Conservation (phyloP, 129 eudicot species). For the Ambrosia artemisiifolia region DNA sequence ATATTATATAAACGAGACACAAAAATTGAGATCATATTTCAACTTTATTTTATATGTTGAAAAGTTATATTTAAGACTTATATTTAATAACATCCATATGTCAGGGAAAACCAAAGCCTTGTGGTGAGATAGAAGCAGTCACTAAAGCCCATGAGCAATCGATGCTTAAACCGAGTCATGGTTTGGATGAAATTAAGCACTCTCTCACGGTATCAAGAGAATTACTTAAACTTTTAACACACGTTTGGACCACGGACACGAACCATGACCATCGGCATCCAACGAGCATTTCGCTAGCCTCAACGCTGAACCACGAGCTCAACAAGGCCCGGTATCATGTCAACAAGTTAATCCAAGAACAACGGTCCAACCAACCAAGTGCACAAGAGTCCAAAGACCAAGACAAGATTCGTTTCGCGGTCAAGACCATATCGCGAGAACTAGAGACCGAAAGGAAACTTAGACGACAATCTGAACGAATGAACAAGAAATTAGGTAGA, state of each 20-base stretch:
- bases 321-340: conserved; percentile 55
- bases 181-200: conserved; percentile 50
- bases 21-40: no score
- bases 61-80: no score
- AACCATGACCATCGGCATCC: conserved; percentile 35
- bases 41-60: no score
- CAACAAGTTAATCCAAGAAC: conserved; percentile 58
- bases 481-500: conserved; percentile 75
- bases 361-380: conserved; percentile 19
- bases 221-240: conserved; percentile 62
- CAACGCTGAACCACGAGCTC: conserved; percentile 76
- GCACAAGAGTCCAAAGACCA: conserved; percentile 48
- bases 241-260: conserved; percentile 40
- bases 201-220: conserved; percentile 65
- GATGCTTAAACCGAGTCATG: conserved; percentile 31
- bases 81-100: no score
- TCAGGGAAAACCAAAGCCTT: conserved; percentile 27
- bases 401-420: conserved; percentile 51
- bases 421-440: conserved; percentile 49
- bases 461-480: conserved; percentile 65
- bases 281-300: conserved; percentile 50
- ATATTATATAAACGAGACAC: no score
- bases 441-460: conserved; percentile 62
- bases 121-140: conserved; percentile 23
- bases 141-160: conserved; percentile 18